These are phyloP conservation scores for Xanthoconium stramineum DNA, from an alignment of 768 basidiomycete genomes.

Conservation along the genomic window DNA sequence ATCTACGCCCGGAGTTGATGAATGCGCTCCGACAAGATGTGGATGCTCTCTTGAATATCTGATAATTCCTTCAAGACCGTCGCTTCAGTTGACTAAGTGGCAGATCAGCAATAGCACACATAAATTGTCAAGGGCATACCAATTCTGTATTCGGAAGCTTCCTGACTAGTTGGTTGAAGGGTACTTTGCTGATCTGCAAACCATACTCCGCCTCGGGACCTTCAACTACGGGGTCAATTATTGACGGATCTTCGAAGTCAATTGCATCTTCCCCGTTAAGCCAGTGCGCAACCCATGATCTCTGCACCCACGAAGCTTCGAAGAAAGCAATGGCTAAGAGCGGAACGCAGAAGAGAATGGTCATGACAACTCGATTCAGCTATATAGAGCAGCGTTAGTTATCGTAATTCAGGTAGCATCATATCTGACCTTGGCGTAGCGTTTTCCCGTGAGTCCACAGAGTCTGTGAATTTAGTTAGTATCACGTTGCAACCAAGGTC, in stretches of 20 bases:
- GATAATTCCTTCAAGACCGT: slow-evolving; percentile 63
- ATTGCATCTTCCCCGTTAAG: slow-evolving; percentile 58
- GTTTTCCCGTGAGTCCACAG: slow-evolving; percentile 42
- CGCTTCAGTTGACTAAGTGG: slow-evolving; percentile 64
- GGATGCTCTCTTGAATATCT: slow-evolving; percentile 46
- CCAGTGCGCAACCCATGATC: slow-evolving; percentile 69
- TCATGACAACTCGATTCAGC: slow-evolving; percentile 82
- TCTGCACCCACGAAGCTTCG: slow-evolving; percentile 58
- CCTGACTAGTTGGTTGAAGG: slow-evolving; percentile 67
- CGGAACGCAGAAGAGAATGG: slow-evolving; percentile 76
- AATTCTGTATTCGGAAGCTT: slow-evolving; percentile 69
- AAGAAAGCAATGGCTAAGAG: slow-evolving; percentile 69
- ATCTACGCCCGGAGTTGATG: slow-evolving; percentile 24
- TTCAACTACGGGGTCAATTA: slow-evolving; percentile 60
- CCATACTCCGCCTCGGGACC: slow-evolving; percentile 51
- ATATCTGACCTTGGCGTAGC: slow-evolving; percentile 55
- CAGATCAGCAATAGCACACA: slow-evolving; percentile 1
- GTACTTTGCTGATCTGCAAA: slow-evolving; percentile 63
- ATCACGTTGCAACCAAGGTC: not conserved
- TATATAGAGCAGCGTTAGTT: slow-evolving; percentile 24
- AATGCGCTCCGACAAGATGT: slow-evolving; percentile 36
- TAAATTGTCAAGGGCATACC: slow-evolving; percentile 40
- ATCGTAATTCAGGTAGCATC: not conserved
- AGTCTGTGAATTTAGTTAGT: slow-evolving; percentile 34
- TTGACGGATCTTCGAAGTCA: slow-evolving; percentile 48